Conservation (phyloP, 345 rosid genomes). For the Camelina laxa region DNA sequence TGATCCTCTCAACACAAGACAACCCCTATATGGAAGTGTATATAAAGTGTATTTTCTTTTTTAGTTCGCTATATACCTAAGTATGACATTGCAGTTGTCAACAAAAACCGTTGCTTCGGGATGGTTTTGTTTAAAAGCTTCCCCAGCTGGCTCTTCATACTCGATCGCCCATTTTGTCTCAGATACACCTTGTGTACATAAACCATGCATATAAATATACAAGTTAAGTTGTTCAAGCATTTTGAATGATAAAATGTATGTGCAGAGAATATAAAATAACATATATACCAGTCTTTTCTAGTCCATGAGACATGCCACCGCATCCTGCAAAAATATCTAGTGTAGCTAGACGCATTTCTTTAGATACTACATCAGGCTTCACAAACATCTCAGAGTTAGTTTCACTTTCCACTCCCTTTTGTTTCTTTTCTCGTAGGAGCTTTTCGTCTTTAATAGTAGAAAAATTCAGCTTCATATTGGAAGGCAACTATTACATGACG, state of each 20-base stretch:
- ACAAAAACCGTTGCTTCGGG: constrained; percentile 66
- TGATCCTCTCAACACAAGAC: constrained; percentile 15
- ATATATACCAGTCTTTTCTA: constrained; percentile 57
- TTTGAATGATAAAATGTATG: neutral
- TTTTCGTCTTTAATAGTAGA: constrained; percentile 53
- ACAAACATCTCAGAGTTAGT: constrained; percentile 39
- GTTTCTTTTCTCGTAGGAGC: constrained; percentile 66
- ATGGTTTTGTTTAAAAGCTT: constrained; percentile 72
- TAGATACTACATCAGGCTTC: constrained; percentile 43
- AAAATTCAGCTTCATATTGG: constrained; percentile 52
- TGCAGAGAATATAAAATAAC: neutral
- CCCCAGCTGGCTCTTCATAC: constrained; percentile 87
- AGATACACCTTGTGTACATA: constrained; percentile 58
- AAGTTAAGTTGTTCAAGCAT: neutral
- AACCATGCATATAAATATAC: constrained; percentile 6
- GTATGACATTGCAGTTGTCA: constrained; percentile 83
- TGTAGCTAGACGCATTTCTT: constrained; percentile 53
- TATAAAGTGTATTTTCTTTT: too few species aligned
- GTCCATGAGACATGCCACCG: constrained; percentile 79
- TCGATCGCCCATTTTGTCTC: constrained; percentile 84
- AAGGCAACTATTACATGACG: constrained; percentile 58
- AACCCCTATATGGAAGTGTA: neutral
- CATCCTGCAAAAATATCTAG: constrained; percentile 85
- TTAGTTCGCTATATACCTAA: constrained; percentile 45
- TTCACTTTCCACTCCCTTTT: constrained; percentile 66